phyloP scores from a whole-genome alignment of 1,284 basidiomycete genomes.

The Rhodotorula sp. region DNA sequence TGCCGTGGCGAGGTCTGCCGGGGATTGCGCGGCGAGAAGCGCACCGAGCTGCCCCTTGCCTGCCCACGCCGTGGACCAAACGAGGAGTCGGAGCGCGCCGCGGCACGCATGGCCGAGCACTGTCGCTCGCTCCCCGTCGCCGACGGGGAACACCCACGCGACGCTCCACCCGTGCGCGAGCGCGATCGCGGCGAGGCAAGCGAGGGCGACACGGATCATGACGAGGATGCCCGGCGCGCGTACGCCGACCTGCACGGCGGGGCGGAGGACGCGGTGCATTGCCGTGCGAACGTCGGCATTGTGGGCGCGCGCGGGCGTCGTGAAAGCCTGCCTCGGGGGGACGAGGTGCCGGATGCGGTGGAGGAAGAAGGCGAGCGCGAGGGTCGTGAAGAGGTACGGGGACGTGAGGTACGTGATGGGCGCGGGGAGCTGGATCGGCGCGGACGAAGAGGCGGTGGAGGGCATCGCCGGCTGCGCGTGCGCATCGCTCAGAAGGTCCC shows the following conservation, averaged over 20 bases:
- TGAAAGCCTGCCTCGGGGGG: constrained; percentile 20
- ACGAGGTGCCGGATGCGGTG: constrained; percentile 41
- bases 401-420: constrained; percentile 29
- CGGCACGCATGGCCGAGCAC: too few species aligned
- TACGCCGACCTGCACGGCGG: constrained; percentile 8
- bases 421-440: constrained; percentile 4
- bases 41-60: constrained; percentile 8
- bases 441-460: background rate
- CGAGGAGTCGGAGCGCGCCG: background rate
- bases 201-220: background rate
- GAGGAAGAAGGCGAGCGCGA: constrained; percentile 33
- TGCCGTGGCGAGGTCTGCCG: background rate
- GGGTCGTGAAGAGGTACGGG: constrained; percentile 29
- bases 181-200: constrained; percentile 3
- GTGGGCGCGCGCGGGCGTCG: background rate
- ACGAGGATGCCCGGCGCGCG: constrained; percentile 13
- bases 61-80: constrained; percentile 10
- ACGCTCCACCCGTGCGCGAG: background rate
- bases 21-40: background rate
- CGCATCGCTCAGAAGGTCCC: too few species aligned
- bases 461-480: background rate
- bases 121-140: background rate
- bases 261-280: background rate
- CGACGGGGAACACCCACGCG: background rate
- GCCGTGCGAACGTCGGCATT: background rate